Conservation (phyloP, 1,139 yeast species). For the Casaregolazyma lundiana region DNA sequence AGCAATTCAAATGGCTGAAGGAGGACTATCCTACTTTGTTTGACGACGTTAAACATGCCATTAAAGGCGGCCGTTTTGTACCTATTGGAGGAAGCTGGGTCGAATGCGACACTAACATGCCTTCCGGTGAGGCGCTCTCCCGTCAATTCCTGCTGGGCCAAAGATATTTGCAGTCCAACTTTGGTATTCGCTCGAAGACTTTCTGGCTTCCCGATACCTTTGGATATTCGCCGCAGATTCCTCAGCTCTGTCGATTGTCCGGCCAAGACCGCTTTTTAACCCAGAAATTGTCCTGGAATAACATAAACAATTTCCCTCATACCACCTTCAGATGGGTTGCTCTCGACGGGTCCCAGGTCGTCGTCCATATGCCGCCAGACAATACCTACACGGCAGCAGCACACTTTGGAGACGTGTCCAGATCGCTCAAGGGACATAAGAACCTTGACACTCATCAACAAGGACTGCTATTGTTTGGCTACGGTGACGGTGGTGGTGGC, state of each 20-base stretch:
- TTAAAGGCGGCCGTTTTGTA: constrained; percentile 62
- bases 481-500: constrained; percentile 99
- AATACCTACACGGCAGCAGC: constrained; percentile 93
- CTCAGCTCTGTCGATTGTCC: constrained; percentile 82
- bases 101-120: constrained; percentile 92
- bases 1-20: constrained; percentile 88
- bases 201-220: constrained; percentile 98
- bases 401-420: constrained; percentile 82
- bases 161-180: constrained; percentile 70
- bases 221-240: constrained; percentile 93
- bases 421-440: constrained; percentile 77
- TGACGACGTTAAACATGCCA: constrained; percentile 57
- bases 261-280: constrained; percentile 84
- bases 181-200: constrained; percentile 67
- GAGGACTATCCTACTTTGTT: constrained; percentile 81
- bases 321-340: constrained; percentile 94
- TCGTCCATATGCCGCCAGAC: constrained; percentile 97
- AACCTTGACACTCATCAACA: constrained; percentile 69
- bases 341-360: constrained; percentile 84
- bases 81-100: constrained; percentile 99
- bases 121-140: constrained; percentile 82
- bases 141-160: constrained; percentile 91
- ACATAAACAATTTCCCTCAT: constrained; percentile 83
- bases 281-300: constrained; percentile 94
- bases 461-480: constrained; percentile 78